phyloP scores from a whole-genome alignment of 495 filamentous ascomycete species.

The Penicillium atrosanguineum region DNA sequence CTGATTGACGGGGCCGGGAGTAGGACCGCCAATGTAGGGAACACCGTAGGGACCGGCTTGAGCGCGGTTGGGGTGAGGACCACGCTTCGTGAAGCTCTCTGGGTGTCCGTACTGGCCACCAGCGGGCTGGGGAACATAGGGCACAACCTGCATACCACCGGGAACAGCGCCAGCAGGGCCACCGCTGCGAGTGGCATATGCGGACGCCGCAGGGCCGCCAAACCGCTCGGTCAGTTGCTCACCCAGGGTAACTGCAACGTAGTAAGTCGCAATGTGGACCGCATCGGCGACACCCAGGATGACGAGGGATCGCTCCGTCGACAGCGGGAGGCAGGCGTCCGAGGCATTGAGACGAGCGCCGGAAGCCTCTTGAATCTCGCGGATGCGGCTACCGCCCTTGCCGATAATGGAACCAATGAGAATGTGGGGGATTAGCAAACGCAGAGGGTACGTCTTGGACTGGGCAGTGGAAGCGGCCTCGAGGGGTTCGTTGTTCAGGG shows the following conservation, averaged over 20 bases:
- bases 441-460: constrained; percentile 96
- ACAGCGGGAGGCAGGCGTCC: constrained; percentile 87
- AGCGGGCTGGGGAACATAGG: constrained; percentile 89
- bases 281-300: constrained; percentile 88
- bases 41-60: constrained; percentile 64
- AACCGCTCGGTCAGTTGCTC: constrained; percentile 96
- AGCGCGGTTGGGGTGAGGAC: constrained; percentile 63
- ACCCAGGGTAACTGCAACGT: constrained; percentile 91
- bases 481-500: constrained; percentile 92
- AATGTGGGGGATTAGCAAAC: constrained; percentile 92
- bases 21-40: constrained; percentile 63
- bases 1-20: constrained; percentile 60
- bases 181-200: constrained; percentile 93
- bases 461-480: constrained; percentile 80
- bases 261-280: constrained; percentile 98
- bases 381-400: constrained; percentile 90
- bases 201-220: constrained; percentile 91
- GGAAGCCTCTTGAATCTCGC: constrained; percentile 97
- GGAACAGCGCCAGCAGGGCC: constrained; percentile 89
- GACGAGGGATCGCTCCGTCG: constrained; percentile 94
- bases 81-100: constrained; percentile 75
- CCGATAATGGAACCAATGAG: constrained; percentile 98
- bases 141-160: constrained; percentile 96
- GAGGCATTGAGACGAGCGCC: constrained; percentile 96
- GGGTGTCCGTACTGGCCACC: constrained; percentile 89